phyloP scores from a whole-genome alignment of 2,329 filamentous ascomycete species.

The Verticillium klebahnii region DNA sequence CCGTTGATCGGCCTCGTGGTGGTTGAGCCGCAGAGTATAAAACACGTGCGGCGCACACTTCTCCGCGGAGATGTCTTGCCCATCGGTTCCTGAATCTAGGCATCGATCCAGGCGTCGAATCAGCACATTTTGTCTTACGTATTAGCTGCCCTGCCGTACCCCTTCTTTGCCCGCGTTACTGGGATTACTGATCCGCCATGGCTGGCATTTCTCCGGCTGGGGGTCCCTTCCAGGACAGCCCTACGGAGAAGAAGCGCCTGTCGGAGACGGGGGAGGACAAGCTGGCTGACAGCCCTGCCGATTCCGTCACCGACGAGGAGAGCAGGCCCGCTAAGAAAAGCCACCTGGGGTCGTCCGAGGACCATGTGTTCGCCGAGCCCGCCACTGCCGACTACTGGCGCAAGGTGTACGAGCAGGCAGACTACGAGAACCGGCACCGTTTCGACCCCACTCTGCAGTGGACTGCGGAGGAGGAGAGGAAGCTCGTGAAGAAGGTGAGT shows the following conservation, averaged over 20 bases:
- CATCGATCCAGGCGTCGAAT: background rate
- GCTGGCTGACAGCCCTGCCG: background rate
- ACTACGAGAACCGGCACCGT: conserved; percentile 57
- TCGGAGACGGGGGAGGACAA: background rate
- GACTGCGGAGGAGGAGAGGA: conserved; percentile 42
- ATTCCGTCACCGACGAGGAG: background rate
- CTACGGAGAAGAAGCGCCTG: background rate
- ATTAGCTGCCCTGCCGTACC: background rate
- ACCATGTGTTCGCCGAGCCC: conserved; percentile 45
- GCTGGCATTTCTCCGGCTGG: background rate
- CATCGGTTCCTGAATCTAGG: background rate
- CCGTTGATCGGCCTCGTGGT: background rate
- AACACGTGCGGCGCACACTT: background rate
- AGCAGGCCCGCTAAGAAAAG: conserved; percentile 1
- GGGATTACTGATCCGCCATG: background rate
- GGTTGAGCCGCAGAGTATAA: background rate
- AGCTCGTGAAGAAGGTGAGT: conserved; percentile 37
- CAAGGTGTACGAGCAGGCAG: conserved; percentile 47
- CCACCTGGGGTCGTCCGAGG: conserved; percentile 24
- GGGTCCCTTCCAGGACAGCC: background rate
- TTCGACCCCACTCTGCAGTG: conserved; percentile 46
- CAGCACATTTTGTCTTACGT: background rate
- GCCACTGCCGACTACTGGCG: conserved; percentile 49
- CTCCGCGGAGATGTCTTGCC: background rate
- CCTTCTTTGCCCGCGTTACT: background rate